Percentiles rank a stretch among this genome's conserved stretches.
These are phyloP conservation scores for Globisporangium recalcitrans DNA, from an alignment of 352 stramenopile species.

Conservation along the genomic window DNA sequence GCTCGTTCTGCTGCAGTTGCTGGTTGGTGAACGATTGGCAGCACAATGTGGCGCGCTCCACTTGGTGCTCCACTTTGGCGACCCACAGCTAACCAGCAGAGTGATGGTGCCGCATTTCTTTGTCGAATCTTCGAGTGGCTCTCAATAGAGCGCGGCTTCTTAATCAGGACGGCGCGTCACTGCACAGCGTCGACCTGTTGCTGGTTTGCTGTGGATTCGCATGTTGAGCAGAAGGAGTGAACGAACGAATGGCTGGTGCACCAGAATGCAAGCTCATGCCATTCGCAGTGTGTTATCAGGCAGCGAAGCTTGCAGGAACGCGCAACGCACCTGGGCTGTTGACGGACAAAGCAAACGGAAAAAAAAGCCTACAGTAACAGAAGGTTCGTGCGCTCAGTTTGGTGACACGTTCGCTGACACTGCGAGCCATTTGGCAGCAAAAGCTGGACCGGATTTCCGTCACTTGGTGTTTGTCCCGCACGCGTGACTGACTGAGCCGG, in stretches of 20 bases:
- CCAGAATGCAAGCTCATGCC: background rate
- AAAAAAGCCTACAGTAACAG: background rate
- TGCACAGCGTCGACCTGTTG: too few species aligned
- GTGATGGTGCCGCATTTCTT: slow-evolving; percentile 8
- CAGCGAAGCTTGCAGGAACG: slow-evolving; percentile 5
- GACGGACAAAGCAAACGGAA: background rate
- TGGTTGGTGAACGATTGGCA: slow-evolving; percentile 9
- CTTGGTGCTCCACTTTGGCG: background rate
- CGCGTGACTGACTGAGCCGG: background rate
- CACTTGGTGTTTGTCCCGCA: background rate
- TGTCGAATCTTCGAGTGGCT: slow-evolving; percentile 1
- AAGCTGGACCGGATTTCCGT: background rate
- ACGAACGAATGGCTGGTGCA: slow-evolving; percentile 1
- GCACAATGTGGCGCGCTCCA: slow-evolving; percentile 15
- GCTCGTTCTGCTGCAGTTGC: background rate
- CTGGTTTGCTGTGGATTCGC: too few species aligned
- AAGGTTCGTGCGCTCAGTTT: background rate
- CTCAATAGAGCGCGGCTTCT: slow-evolving; percentile 8
- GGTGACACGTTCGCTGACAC: too few species aligned
- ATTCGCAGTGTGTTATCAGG: background rate
- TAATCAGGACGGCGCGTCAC: slow-evolving; percentile 1
- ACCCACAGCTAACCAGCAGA: background rate
- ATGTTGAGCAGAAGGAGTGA: too few species aligned
- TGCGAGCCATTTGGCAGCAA: background rate
- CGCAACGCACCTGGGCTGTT: background rate